phyloP scores from a whole-genome alignment of 305 asterid species.

The Ajuga reptans region DNA sequence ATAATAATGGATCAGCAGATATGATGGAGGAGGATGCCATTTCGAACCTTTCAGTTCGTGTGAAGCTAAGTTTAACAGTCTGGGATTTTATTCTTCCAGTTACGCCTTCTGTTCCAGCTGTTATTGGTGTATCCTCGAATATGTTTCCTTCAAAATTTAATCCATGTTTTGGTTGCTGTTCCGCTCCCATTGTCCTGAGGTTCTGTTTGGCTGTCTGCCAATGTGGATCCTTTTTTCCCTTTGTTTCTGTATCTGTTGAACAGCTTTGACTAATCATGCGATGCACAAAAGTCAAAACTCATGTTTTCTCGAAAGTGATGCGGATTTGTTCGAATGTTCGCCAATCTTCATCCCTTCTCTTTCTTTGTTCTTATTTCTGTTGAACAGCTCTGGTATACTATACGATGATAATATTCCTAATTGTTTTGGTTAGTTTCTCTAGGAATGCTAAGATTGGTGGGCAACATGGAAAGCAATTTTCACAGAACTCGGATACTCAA shows the following conservation, averaged over 20 bases:
- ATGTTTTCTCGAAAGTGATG: not conserved
- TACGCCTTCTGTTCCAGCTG: conserved; percentile 96
- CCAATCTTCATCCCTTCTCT: not conserved
- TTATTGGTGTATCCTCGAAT: conserved; percentile 91
- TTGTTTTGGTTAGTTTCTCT: conserved; percentile 6
- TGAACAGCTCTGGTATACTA: conserved; percentile 2
- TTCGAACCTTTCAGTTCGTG: conserved; percentile 61
- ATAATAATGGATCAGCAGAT: conserved; percentile 64
- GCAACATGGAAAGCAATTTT: conserved; percentile 3
- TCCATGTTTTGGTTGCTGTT: conserved; percentile 7
- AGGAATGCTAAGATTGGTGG: not conserved
- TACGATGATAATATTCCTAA: not conserved
- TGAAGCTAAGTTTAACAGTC: conserved; percentile 75
- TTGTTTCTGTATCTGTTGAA: not conserved
- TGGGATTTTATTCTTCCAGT: conserved; percentile 92
- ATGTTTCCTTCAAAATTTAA: conserved; percentile 10
- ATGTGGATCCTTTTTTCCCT: not conserved
- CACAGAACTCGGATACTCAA: not conserved
- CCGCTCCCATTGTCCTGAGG: not conserved
- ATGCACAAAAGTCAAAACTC: not conserved
- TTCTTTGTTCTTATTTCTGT: not conserved
- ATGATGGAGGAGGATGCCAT: conserved; percentile 95
- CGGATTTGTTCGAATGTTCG: not conserved
- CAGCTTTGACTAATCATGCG: not conserved
- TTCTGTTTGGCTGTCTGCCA: not conserved